Base-by-base conservation (phyloP, 116 monocot species). In the Cymodocea nodosa region DNA sequence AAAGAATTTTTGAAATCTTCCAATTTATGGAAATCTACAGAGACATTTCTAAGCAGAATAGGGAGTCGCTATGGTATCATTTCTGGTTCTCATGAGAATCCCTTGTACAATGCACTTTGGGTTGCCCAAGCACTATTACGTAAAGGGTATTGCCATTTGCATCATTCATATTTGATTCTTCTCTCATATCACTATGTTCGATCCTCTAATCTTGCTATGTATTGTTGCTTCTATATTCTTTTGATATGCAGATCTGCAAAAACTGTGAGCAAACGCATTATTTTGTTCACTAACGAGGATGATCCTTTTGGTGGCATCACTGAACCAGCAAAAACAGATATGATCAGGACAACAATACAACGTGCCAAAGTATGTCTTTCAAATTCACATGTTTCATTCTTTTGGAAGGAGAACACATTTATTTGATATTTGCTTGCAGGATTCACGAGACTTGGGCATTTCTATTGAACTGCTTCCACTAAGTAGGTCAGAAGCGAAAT, bases 101-200 rank as follows among this genome's bases (percentile, higher is more conserved):
- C 98, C 52, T 66, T 98, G 35, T 89, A 89, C 54, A 98, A 92
- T 77, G 84, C 89, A 70, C 84, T 98, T 56, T 98, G 98, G 98
- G 98, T 89, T 64, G 88, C 89, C 58, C 92, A 98, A 58, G 91
- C 92, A 22, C 52, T 98, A 30, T 61, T 98, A 52, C 83, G 92
- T 7, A 98, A 91, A 69, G 92, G 98, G 93, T 93, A 50, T 50
- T 64, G 24, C 54, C 22, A 34, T 52, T 67, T 9, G 37, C 7
- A 5, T 52, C 25, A 16, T 1, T 35, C 34, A 3, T 66, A 34
- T 53, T 66, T 30, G 4, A 12, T 50, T 30, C 13, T 52, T 30
- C 44, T 44, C 44, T 44, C 44, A 10, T 44, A 44, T 12, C 44
- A 44, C 7, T 5, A 44, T 10, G 44, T 12, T 44, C 1, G 9